phyloP scores from a whole-genome alignment of 2,329 filamentous ascomycete species.

The Alternaria burnsii region DNA sequence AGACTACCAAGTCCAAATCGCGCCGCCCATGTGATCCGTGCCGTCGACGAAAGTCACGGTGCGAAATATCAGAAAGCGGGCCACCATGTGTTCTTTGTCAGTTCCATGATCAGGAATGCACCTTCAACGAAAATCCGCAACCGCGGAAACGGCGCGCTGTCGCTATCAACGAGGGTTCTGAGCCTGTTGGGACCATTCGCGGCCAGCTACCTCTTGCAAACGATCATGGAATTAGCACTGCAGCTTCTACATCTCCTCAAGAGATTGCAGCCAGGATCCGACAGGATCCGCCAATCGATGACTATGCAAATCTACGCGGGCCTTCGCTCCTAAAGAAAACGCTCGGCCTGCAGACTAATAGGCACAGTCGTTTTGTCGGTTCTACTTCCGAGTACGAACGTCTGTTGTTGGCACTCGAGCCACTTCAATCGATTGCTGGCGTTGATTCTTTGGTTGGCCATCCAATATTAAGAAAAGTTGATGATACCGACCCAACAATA shows the following conservation, averaged over 20 bases:
- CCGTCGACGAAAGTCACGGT: slow-evolving; percentile 70
- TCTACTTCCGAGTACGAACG: slow-evolving; percentile 43
- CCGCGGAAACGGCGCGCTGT: slow-evolving; percentile 71
- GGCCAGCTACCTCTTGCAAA: slow-evolving; percentile 4
- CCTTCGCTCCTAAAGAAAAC: slow-evolving; percentile 48
- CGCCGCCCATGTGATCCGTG: slow-evolving; percentile 72
- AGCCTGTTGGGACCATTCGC: slow-evolving; percentile 2
- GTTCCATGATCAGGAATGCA: slow-evolving; percentile 72
- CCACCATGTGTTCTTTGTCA: slow-evolving; percentile 71
- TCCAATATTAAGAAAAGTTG: slow-evolving; percentile 36
- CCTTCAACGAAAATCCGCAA: slow-evolving; percentile 71
- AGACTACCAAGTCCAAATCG: slow-evolving; percentile 27
- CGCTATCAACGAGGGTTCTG: slow-evolving; percentile 7
- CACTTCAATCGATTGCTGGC: slow-evolving; percentile 19
- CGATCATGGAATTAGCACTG: neutral
- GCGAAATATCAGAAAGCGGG: slow-evolving; percentile 73
- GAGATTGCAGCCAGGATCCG: slow-evolving; percentile 27
- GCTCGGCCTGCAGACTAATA: slow-evolving; percentile 44
- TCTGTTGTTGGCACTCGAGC: slow-evolving; percentile 31
- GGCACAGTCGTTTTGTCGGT: slow-evolving; percentile 41
- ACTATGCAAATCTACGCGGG: slow-evolving; percentile 47
- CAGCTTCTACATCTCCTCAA: slow-evolving; percentile 15
- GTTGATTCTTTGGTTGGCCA: slow-evolving; percentile 18
- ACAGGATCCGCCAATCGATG: slow-evolving; percentile 36
- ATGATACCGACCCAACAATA: slow-evolving; percentile 26